A percentile compares a stretch with the other conserved stretches of the same genome.
These are phyloP conservation scores for thale cress (Arabidopsis thaliana) DNA, from an alignment of 345 rosid species.

Conservation along the genomic window TAIR10.1 NC_003070.9:27202001-27202500, in stretches of 20 bases:
- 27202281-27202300: slow-evolving; percentile 61
- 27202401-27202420: slow-evolving; percentile 8
- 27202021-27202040: slow-evolving; percentile 56
- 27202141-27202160: slow-evolving; percentile 64
- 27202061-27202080: slow-evolving; percentile 36
- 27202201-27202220: slow-evolving; percentile 88
- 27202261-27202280: slow-evolving; percentile 78
- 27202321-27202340: slow-evolving; percentile 48
- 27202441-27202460: slow-evolving; percentile 73
- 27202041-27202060: slow-evolving; percentile 28
- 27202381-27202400: slow-evolving; percentile 13
- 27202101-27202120: slow-evolving; percentile 64
- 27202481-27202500: slow-evolving; percentile 84
- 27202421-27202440: slow-evolving; percentile 21
- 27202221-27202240: slow-evolving; percentile 78
- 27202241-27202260: slow-evolving; percentile 83
- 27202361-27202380: slow-evolving; percentile 7
- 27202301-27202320: slow-evolving; percentile 68
- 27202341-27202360: background rate
- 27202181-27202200: slow-evolving; percentile 83
- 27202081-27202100: slow-evolving; percentile 12
- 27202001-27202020: slow-evolving; percentile 73
- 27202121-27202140: slow-evolving; percentile 64
- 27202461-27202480: slow-evolving; percentile 67
- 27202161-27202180: slow-evolving; percentile 72